Evolutionary conservation across 495 filamentous ascomycete species (phyloP), one percentile per base, ranked within the genome.

Genomic region (Penicillium egyptiacum): DNA sequence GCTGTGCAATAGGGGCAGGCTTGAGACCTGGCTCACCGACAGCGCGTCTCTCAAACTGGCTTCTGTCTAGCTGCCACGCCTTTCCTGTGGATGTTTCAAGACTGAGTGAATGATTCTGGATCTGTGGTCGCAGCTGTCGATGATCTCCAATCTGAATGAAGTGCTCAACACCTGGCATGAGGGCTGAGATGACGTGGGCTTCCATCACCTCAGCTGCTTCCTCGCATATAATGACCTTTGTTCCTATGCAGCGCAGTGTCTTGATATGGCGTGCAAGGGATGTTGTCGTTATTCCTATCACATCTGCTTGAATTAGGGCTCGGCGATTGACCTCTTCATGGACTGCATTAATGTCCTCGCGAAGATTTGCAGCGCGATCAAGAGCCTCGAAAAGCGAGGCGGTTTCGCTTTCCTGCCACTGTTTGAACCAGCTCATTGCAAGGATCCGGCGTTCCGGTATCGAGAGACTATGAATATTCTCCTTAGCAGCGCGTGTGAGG

Each of bases 151-250:
- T 88, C 40, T 83, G 75, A 56, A 90, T 88, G 33, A 75, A 70
- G 60, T 91, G 87, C 61, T 90, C 79, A 14, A 89, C 68, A 0
- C 77, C 78, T 1, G 86, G 88, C 20, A 90, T 68, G 4, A 90
- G 62, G 3, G 85, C 81, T 2, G 85, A 79, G 14, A 90, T 66
- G 1, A 82, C 70, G 62, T 89, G 86, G 0, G 83, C 72, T 58
- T 91, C 88, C 35, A 90, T 71, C 2, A 91, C 84, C 59, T 90
- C 86, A 4, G 79, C 88, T 10, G 87, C 88, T 65, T 91, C 88
- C 67, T 90, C 87, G 60, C 81, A 85, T 8, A 91, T 53, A 50
- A 91, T 35, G 11, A 62, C 74, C 56, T 86, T 83, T 23, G 77
- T 71, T 6, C 82, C 79, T 60, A 50, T 50, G 40, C 44, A 62